Conservation (phyloP, 2,329 filamentous ascomycete species). For the Scytalidium lignicola region DNA sequence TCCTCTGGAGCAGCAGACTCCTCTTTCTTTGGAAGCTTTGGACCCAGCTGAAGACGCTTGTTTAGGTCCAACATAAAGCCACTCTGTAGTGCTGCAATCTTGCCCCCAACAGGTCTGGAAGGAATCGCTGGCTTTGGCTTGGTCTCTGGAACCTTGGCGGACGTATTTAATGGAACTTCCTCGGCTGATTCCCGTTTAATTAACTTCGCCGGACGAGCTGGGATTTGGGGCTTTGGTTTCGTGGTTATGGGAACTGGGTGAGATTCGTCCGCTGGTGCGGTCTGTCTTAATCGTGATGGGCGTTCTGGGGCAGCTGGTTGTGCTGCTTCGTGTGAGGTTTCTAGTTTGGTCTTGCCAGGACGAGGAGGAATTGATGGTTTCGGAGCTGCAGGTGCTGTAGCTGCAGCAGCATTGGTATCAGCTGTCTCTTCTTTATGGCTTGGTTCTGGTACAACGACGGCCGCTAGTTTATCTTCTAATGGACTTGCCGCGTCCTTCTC, state of each 20-base stretch:
- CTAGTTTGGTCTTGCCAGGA: constrained; percentile 34
- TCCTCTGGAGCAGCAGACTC: constrained; percentile 53
- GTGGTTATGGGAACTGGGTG: constrained; percentile 35
- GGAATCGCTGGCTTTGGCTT: constrained; percentile 85
- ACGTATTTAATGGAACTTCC: constrained; percentile 23
- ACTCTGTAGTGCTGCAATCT: constrained; percentile 86
- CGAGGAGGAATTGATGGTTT: constrained; percentile 55
- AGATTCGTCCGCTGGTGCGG: constrained; percentile 7
- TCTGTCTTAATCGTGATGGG: constrained; percentile 12
- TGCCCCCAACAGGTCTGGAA: constrained; percentile 69
- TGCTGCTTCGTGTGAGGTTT: constrained; percentile 24
- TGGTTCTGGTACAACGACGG: constrained; percentile 23
- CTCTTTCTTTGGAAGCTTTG: constrained; percentile 72
- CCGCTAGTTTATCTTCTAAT: constrained; percentile 31
- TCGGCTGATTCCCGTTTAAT: constrained; percentile 35
- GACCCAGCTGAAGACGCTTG: constrained; percentile 79
- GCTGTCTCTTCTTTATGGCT: no score
- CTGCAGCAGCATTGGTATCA: constrained; percentile 35
- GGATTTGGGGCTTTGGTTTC: constrained; percentile 55
- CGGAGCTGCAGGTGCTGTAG: constrained; percentile 44
- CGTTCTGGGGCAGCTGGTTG: constrained; percentile 25
- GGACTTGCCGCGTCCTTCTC: constrained; percentile 34
- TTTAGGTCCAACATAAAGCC: constrained; percentile 93
- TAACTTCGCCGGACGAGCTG: constrained; percentile 57
- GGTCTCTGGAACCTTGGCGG: constrained; percentile 34